Evolutionary conservation across 768 basidiomycete genomes (phyloP).

Genomic region (Serendipita vermifera): DNA sequence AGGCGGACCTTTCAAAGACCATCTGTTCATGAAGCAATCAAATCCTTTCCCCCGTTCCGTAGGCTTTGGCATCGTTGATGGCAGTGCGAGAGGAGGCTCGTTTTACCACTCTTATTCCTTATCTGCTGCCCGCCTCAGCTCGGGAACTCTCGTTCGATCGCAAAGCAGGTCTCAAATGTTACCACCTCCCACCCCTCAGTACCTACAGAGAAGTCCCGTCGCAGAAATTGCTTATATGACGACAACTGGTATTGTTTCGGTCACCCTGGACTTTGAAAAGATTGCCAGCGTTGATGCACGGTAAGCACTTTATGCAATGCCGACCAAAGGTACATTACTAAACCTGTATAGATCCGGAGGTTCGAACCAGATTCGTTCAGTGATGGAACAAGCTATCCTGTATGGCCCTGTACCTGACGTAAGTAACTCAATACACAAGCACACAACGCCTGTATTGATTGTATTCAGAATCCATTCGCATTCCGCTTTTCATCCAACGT

Average conservation of each 20-base stretch:
- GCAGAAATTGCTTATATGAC: background rate
- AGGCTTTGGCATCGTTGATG: background rate
- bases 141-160: background rate
- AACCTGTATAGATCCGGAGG: conserved; percentile 18
- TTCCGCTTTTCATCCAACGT: conserved; percentile 73
- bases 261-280: background rate
- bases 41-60: background rate
- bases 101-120: background rate
- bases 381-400: conserved; percentile 71
- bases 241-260: background rate
- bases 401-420: conserved; percentile 60
- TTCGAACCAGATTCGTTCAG: conserved; percentile 58
- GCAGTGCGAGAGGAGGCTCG: background rate
- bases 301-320: background rate
- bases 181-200: background rate
- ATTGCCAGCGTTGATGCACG: background rate
- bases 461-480: conserved; percentile 52
- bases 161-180: background rate
- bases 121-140: background rate
- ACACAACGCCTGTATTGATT: background rate
- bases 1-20: background rate
- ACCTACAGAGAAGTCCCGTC: background rate
- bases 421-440: conserved; percentile 13
- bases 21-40: background rate
- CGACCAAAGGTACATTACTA: no score